Base-by-base conservation (phyloP, 495 filamentous ascomycete genomes). In the Xylaria nigripes region DNA sequence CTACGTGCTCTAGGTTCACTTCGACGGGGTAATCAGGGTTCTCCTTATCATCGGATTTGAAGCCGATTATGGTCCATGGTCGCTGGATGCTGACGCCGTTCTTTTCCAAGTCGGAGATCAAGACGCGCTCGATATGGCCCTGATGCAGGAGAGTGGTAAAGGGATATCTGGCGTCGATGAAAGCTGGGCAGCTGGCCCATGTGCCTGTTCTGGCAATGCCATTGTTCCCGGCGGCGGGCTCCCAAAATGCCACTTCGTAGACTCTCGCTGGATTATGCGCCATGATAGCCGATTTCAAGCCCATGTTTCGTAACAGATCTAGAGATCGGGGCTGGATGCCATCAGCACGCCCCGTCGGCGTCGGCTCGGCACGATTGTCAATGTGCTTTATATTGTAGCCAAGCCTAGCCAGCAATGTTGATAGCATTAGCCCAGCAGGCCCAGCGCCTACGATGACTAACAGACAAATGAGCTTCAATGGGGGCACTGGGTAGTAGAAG, bases 381-480 rank as follows among this genome's bases (percentile, higher is more conserved):
- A 89, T 81, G 58, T 87, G 76, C 55, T 81, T 79, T 30, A 84
- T 80, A 50, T 75, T 79, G 63, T 87, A 86, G 6, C 86, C 86
- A 69, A 81, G 86, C 58, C 85, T 79, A 47, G 80, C 78, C 18
- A 90, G 75, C 69, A 86, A 90, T 16, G 89, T 86, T n/a, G 86
- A 90, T 13, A 95, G 78, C 62, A 91, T 80, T 49, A 94, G 78
- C 38, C 90, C 90, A 25, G 88, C 89, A n/a, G 90, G 89, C 29
- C 90, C 89, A 45, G 90, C 90, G 55, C 90, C 90, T 52, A 96
- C 76, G 61, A 96, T 90, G 62, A 94, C 88, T 77, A 43, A 22
- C 1, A 8, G 1, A 32, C 2, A 30, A 3, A 30, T 67, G 25
- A 67, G 59, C 41, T 1, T 25, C 38, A 22, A 6, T n/a, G n/a